These are phyloP conservation scores for Leishmania mexicana DNA, from an alignment of 208 protist species.

Conservation along the genomic window DNA sequence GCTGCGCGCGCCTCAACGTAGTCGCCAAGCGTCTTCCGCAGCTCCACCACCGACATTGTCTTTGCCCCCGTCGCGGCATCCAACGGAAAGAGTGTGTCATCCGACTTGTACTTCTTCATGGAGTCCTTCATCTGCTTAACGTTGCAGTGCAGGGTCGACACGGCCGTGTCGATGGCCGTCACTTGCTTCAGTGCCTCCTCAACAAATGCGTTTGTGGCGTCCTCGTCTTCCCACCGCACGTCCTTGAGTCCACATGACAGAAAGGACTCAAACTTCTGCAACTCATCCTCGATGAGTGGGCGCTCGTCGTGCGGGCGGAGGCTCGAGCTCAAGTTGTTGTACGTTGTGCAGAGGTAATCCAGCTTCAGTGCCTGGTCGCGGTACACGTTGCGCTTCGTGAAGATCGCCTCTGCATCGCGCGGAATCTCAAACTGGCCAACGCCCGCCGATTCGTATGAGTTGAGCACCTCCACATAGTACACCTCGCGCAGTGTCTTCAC, in stretches of 20 bases:
- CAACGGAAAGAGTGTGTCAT: constrained; percentile 87
- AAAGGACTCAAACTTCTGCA: constrained; percentile 87
- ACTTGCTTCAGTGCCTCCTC: constrained; percentile 83
- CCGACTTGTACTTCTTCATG: constrained; percentile 77
- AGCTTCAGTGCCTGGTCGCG: constrained; percentile 93
- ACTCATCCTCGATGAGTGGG: constrained; percentile 90
- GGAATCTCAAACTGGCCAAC: constrained; percentile 84
- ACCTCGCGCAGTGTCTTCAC: constrained; percentile 96
- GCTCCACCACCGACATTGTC: constrained; percentile 90
- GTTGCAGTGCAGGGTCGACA: constrained; percentile 91
- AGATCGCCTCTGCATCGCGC: constrained; percentile 84
- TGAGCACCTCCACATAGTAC: constrained; percentile 95
- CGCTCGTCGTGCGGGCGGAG: constrained; percentile 92
- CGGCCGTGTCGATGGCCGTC: constrained; percentile 78
- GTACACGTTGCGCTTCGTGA: constrained; percentile 91
- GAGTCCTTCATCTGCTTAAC: constrained; percentile 82
- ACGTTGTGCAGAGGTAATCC: constrained; percentile 93
- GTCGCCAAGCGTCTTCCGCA: constrained; percentile 85
- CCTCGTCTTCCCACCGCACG: constrained; percentile 92
- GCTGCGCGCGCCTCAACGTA: constrained; percentile 57
- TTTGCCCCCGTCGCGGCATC: constrained; percentile 82
- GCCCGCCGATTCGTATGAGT: constrained; percentile 72
- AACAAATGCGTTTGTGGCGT: constrained; percentile 91
- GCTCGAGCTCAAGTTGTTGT: constrained; percentile 92
- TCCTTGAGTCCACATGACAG: constrained; percentile 71